Conservation (phyloP, 441 rosid species). For the Adansonia madagascariensis region DNA sequence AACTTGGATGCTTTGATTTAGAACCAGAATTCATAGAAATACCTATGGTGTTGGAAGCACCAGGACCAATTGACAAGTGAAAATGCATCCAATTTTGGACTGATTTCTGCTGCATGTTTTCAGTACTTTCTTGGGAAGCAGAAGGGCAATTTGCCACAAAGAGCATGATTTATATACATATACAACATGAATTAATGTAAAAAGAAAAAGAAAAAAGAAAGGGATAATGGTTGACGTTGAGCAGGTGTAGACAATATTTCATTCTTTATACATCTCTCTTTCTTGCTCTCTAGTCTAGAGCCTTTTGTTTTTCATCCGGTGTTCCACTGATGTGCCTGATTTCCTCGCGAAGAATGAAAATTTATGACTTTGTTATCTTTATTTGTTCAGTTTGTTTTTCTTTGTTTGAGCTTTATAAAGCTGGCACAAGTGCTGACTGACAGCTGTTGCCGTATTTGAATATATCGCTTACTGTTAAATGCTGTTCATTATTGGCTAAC, state of each 20-base stretch:
- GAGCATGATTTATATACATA: slow-evolving; percentile 36
- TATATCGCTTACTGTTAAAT: neutral
- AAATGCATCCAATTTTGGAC: slow-evolving; percentile 41
- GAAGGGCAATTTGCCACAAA: slow-evolving; percentile 19
- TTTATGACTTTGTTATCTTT: neutral
- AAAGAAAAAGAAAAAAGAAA: slow-evolving; percentile 17
- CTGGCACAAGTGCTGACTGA: neutral
- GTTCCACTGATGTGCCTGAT: neutral
- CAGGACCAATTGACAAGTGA: slow-evolving; percentile 27
- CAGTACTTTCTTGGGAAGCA: slow-evolving; percentile 29
- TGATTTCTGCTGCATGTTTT: slow-evolving; percentile 36
- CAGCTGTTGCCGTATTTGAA: neutral
- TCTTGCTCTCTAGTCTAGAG: slow-evolving; percentile 8
- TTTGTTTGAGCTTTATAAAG: slow-evolving; percentile 7
- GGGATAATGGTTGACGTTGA: slow-evolving; percentile 25
- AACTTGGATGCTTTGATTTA: slow-evolving; percentile 38
- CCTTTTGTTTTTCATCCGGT: neutral
- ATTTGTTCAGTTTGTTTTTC: neutral
- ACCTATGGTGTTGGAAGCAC: slow-evolving; percentile 28
- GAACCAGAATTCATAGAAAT: slow-evolving; percentile 28
- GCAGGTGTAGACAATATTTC: slow-evolving; percentile 47
- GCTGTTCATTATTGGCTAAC: neutral
- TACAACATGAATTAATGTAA: slow-evolving; percentile 41
- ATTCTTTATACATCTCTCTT: slow-evolving; percentile 38
- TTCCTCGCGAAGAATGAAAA: neutral